These are phyloP conservation scores for Penicillium simplicissimum DNA, from an alignment of 495 filamentous ascomycete species.

Conservation along the genomic window DNA sequence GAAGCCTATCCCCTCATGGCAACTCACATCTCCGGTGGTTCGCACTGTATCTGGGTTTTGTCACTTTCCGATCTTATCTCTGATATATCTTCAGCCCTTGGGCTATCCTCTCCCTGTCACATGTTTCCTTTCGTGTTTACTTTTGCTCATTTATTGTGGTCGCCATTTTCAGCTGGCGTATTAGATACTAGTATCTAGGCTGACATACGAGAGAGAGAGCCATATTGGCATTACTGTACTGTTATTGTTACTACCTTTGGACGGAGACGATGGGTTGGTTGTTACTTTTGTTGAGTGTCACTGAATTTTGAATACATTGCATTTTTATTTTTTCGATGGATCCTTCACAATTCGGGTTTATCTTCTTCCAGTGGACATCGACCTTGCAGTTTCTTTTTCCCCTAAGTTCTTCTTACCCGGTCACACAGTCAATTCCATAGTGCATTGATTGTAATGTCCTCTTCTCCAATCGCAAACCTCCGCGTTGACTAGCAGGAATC, in stretches of 20 bases:
- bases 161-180: conserved; percentile 5
- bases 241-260: background rate
- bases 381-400: background rate
- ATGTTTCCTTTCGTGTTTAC: conserved; percentile 23
- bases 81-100: conserved; percentile 14
- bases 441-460: background rate
- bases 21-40: background rate
- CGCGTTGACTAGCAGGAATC: background rate
- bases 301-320: conserved; percentile 14
- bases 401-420: background rate
- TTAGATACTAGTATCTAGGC: conserved; percentile 20
- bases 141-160: conserved; percentile 18
- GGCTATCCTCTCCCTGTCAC: conserved; percentile 1
- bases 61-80: background rate
- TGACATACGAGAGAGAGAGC: conserved; percentile 15
- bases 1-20: background rate
- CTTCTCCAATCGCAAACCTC: background rate
- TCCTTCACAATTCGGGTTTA: background rate
- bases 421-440: background rate
- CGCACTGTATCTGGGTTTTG: conserved; percentile 10
- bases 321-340: background rate
- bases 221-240: conserved; percentile 6
- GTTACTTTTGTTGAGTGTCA: too few species aligned
- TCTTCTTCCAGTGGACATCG: background rate
- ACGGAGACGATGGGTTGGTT: too few species aligned